These are phyloP conservation scores for Echinosophora koreensis DNA, from an alignment of 306 rosid genomes.

Conservation along the genomic window DNA sequence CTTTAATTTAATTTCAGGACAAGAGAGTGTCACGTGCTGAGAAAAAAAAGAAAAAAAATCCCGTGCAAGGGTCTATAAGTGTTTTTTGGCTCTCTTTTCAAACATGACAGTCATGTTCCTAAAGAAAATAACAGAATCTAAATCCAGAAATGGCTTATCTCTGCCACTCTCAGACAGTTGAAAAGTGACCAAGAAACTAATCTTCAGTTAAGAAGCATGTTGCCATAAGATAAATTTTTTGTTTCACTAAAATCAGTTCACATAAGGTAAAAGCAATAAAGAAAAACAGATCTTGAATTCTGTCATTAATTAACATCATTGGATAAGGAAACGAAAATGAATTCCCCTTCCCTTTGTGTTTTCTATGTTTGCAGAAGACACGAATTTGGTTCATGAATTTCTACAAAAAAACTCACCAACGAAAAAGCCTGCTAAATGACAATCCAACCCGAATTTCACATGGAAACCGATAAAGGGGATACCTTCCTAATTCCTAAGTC, in stretches of 20 bases:
- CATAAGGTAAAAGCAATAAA: conserved; percentile 5
- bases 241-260: not conserved
- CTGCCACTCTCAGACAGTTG: not conserved
- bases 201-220: not conserved
- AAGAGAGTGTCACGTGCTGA: not conserved
- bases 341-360: not conserved
- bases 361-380: not conserved
- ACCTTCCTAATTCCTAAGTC: not conserved
- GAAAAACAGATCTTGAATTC: conserved; percentile 15
- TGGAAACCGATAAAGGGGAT: not conserved
- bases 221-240: conserved; percentile 1
- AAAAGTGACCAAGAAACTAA: not conserved
- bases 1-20: not conserved
- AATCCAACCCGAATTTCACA: conserved; percentile 5
- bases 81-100: not conserved
- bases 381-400: not conserved
- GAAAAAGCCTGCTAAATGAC: conserved; percentile 18
- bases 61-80: not conserved
- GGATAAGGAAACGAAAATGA: conserved; percentile 27
- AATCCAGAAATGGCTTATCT: not conserved
- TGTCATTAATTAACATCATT: not conserved
- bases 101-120: not conserved
- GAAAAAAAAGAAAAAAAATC: not conserved
- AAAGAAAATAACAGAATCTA: not conserved
- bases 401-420: not conserved